A percentile compares a stretch with the other conserved stretches of the same genome.
Evolutionary conservation across 2,329 filamentous ascomycete genomes (phyloP).

Genomic region (Monosporascus sp.): DNA sequence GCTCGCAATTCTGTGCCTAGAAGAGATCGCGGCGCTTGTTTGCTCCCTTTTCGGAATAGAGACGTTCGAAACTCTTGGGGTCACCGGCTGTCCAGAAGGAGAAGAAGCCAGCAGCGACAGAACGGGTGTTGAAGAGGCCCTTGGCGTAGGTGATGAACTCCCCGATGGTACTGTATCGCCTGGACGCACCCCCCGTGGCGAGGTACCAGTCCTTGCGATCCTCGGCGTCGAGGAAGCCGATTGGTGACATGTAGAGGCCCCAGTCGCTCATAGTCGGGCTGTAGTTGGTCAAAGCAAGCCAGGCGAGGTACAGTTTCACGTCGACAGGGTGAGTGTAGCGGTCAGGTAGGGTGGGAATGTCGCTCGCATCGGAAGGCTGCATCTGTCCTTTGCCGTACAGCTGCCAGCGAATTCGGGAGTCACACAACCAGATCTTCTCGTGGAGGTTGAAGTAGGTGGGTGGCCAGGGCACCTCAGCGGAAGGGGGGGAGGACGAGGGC

Average conservation of each 20-base stretch:
- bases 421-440: not conserved
- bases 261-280: not conserved
- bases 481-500: no score
- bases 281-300: not conserved
- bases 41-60: no score
- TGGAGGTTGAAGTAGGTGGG: not conserved
- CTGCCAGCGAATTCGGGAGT: not conserved
- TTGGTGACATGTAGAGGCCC: not conserved
- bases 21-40: no score
- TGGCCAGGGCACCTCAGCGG: not conserved
- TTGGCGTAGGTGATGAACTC: constrained; percentile 1
- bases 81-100: not conserved
- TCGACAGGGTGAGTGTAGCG: not conserved
- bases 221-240: constrained; percentile 1
- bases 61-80: no score
- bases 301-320: constrained; percentile 1
- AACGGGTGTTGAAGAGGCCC: not conserved
- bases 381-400: not conserved
- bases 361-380: not conserved
- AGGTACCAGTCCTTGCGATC: not conserved
- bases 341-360: not conserved
- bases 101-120: not conserved
- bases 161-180: not conserved
- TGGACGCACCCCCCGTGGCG: not conserved
- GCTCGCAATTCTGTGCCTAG: no score